Evolutionary conservation across 495 filamentous ascomycete genomes (phyloP).

Genomic region (Penicillium canariense): DNA sequence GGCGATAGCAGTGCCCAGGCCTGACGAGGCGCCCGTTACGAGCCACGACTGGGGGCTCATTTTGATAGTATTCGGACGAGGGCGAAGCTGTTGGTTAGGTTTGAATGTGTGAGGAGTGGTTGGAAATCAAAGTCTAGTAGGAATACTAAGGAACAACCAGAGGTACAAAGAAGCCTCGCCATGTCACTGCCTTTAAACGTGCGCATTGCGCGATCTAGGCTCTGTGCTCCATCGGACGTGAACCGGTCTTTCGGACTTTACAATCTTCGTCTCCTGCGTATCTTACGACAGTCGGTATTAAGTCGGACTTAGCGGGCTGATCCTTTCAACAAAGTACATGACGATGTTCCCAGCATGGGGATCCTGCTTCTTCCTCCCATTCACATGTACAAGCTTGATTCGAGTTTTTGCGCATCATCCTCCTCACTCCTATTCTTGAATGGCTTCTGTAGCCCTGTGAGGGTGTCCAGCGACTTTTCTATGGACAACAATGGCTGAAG

Average conservation of each 20-base stretch:
- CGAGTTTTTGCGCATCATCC: no score
- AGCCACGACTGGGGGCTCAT: slow-evolving; percentile 41
- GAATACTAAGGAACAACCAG: neutral
- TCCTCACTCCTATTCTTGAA: no score
- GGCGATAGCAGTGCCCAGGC: slow-evolving; percentile 51
- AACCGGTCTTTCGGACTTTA: neutral
- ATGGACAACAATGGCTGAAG: no score
- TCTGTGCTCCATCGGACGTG: neutral
- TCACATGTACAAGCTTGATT: neutral
- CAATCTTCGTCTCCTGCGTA: neutral
- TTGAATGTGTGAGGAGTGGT: neutral
- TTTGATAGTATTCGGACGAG: neutral
- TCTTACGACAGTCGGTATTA: neutral
- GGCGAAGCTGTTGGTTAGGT: neutral
- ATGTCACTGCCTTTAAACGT: neutral
- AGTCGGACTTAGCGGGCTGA: slow-evolving; percentile 2
- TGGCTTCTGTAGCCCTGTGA: no score
- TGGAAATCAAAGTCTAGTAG: neutral
- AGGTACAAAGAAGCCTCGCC: neutral
- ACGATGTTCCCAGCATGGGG: no score
- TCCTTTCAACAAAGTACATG: neutral
- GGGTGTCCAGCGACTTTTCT: neutral
- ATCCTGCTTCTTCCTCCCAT: neutral
- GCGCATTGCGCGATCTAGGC: neutral
- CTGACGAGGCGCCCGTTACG: slow-evolving; percentile 54